Conservation (phyloP, 495 filamentous ascomycete genomes). For the Aspergillus sclerotiicarbonarius region DNA sequence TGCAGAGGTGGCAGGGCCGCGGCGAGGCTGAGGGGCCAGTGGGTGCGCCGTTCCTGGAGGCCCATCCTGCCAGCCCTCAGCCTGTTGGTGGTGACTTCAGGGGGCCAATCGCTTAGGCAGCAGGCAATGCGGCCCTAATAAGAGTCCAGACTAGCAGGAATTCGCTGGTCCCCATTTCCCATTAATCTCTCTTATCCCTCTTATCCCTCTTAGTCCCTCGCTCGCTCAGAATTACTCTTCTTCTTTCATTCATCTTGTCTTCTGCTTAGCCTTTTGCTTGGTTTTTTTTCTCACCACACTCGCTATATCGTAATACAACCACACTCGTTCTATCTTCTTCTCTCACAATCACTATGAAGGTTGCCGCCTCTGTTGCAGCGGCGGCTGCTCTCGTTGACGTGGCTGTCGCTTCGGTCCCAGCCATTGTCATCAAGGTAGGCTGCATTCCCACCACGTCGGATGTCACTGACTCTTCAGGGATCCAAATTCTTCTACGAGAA, state of each 20-base stretch:
- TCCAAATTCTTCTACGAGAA: constrained; percentile 78
- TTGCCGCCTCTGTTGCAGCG: constrained; percentile 41
- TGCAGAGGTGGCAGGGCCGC: too few relatives aligned
- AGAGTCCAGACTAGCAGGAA: background rate
- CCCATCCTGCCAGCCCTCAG: too few relatives aligned
- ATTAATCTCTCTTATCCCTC: background rate
- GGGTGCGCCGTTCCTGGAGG: too few relatives aligned
- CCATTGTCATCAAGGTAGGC: constrained; percentile 66
- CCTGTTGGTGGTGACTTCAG: background rate
- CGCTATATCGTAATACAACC: constrained; percentile 16
- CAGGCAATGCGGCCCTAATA: background rate
- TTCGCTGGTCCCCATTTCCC: background rate
- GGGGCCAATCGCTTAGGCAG: background rate
- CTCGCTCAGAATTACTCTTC: background rate
- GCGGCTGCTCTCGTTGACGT: constrained; percentile 52
- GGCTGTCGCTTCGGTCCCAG: constrained; percentile 58
- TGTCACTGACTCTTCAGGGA: constrained; percentile 42
- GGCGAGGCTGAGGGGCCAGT: too few relatives aligned
- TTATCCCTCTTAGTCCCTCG: background rate
- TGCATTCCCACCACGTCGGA: constrained; percentile 14
- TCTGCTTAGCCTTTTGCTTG: too few relatives aligned
- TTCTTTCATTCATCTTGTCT: background rate
- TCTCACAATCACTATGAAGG: constrained; percentile 35
- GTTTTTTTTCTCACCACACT: constrained; percentile 17
- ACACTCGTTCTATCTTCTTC: constrained; percentile 9